These are phyloP conservation scores for Striga hermonthica DNA, from an alignment of 305 asterid genomes.

Conservation along the genomic window DNA sequence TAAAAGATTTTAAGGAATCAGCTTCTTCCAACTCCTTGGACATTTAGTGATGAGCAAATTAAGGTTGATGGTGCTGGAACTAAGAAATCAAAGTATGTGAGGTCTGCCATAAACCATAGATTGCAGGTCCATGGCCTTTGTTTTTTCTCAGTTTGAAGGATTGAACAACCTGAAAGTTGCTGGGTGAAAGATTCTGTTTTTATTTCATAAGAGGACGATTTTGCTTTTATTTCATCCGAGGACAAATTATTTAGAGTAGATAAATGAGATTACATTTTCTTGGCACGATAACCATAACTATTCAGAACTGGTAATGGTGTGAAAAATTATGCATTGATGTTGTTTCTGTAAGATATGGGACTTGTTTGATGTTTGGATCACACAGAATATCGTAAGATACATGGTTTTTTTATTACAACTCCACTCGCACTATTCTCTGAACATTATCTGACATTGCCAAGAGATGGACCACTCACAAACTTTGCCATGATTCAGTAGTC, in stretches of 20 bases:
- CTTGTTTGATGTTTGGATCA: background rate
- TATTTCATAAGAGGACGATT: too few relatives aligned
- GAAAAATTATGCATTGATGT: background rate
- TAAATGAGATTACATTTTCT: background rate
- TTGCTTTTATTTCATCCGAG: background rate
- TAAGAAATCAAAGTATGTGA: background rate
- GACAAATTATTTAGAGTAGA: background rate
- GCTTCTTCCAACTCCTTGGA: background rate
- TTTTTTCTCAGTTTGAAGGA: too few relatives aligned
- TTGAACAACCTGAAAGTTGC: background rate
- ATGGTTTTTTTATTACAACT: background rate
- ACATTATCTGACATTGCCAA: background rate
- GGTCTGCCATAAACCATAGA: too few relatives aligned
- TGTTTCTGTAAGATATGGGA: background rate
- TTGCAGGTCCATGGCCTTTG: too few relatives aligned
- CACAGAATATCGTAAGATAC: background rate
- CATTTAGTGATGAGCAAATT: background rate
- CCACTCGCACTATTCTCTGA: background rate
- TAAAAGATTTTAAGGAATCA: background rate
- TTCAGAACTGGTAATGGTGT: constrained; percentile 6
- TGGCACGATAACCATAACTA: background rate
- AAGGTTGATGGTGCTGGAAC: background rate
- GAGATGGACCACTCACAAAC: background rate
- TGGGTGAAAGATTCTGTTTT: background rate
- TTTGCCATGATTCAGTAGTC: background rate